phyloP scores from a whole-genome alignment of 805 yeast species.

The Candida oleophila region DNA sequence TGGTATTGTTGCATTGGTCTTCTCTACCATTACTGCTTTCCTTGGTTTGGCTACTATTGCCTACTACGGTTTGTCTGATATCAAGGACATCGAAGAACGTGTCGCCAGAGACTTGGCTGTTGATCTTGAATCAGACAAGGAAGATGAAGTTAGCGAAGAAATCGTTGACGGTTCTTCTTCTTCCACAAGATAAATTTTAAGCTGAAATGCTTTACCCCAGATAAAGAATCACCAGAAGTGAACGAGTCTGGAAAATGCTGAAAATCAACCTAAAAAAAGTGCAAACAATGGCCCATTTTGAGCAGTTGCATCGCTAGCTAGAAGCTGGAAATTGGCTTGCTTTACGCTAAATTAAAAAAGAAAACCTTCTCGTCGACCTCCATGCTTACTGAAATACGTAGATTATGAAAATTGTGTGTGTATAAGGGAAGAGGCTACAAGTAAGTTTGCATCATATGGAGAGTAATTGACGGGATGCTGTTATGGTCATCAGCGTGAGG shows the following conservation, averaged over 20 bases:
- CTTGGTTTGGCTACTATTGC: slow-evolving; percentile 77
- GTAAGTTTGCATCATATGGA: background rate
- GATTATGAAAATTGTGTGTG: slow-evolving; percentile 1
- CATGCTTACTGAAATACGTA: background rate
- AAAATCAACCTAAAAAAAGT: no score
- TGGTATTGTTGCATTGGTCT: slow-evolving; percentile 92
- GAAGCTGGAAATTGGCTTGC: no score
- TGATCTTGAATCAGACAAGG: slow-evolving; percentile 37
- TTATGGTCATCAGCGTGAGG: background rate
- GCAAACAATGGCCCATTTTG: no score
- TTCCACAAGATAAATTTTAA: background rate
- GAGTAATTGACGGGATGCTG: background rate
- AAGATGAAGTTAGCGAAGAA: slow-evolving; percentile 17
- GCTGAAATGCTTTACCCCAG: slow-evolving; percentile 6
- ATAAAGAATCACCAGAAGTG: no score
- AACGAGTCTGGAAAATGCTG: no score
- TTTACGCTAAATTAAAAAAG: background rate
- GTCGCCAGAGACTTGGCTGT: slow-evolving; percentile 56
- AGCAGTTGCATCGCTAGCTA: no score
- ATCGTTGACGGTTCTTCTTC: slow-evolving; percentile 8
- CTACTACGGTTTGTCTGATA: slow-evolving; percentile 83
- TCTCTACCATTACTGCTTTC: slow-evolving; percentile 83
- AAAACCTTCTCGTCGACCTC: background rate
- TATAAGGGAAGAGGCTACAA: background rate
- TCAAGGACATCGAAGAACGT: slow-evolving; percentile 63